Conservation (phyloP, 108 stramenopile genomes). For the Nitzschia inconspicua region DNA sequence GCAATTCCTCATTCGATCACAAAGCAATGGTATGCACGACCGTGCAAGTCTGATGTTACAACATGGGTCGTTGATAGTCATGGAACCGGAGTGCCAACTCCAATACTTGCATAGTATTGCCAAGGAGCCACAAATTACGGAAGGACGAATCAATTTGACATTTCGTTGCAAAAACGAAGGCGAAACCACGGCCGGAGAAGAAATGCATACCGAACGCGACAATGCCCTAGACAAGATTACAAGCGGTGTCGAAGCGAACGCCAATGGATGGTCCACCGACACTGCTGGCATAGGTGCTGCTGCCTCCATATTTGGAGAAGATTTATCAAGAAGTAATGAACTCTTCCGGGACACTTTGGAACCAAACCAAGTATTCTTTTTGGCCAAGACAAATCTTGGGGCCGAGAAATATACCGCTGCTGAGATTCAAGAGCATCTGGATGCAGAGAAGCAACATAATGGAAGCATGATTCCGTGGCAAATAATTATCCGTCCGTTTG, state of each 20-base stretch:
- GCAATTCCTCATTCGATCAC: slow-evolving; percentile 50
- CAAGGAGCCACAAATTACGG: slow-evolving; percentile 35
- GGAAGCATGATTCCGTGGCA: slow-evolving; percentile 1
- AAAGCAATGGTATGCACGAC: slow-evolving; percentile 45
- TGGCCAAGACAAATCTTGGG: slow-evolving; percentile 61
- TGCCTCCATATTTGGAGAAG: not conserved
- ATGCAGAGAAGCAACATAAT: slow-evolving; percentile 4
- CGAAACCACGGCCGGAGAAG: slow-evolving; percentile 48
- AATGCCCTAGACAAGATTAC: slow-evolving; percentile 42
- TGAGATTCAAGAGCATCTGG: slow-evolving; percentile 46
- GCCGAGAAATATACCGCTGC: slow-evolving; percentile 56
- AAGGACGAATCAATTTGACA: slow-evolving; percentile 66
- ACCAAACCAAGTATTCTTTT: slow-evolving; percentile 29
- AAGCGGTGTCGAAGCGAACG: slow-evolving; percentile 8
- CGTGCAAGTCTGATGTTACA: slow-evolving; percentile 37
- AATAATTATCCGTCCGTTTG: slow-evolving; percentile 43
- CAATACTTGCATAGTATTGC: slow-evolving; percentile 60
- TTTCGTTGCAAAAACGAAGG: slow-evolving; percentile 57
- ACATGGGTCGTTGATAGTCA: slow-evolving; percentile 41
- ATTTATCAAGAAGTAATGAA: too few species aligned
- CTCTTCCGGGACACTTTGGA: not conserved
- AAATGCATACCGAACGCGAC: slow-evolving; percentile 51
- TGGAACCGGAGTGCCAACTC: slow-evolving; percentile 65
- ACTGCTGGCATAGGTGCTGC: not conserved
- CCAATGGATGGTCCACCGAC: slow-evolving; percentile 9